These are phyloP conservation scores for Lactifluus volemus DNA, from an alignment of 768 basidiomycete species.

Conservation along the genomic window DNA sequence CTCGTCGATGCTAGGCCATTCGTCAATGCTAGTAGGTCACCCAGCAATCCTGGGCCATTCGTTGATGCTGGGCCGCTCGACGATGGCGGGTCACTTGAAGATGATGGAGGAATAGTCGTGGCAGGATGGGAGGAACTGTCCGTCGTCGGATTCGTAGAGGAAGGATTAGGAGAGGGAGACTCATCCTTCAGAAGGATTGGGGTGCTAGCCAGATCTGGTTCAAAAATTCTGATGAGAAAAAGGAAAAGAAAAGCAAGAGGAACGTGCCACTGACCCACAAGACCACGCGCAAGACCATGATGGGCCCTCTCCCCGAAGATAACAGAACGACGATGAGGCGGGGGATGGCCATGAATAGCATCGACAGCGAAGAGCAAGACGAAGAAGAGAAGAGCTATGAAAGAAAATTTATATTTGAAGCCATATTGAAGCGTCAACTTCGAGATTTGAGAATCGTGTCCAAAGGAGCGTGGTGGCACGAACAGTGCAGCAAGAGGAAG, in stretches of 20 bases:
- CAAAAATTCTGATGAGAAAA: not conserved
- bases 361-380: not conserved
- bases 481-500: not conserved
- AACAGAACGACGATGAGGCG: constrained; percentile 4
- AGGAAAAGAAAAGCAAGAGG: not conserved
- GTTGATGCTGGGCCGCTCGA: constrained; percentile 1
- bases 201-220: not conserved
- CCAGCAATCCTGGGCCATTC: not conserved
- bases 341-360: not conserved
- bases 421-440: not conserved
- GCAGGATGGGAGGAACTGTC: not conserved
- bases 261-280: not conserved
- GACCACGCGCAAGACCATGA: not conserved
- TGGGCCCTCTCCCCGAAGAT: not conserved
- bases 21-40: not conserved
- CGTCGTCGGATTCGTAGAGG: not conserved
- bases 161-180: not conserved
- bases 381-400: constrained; percentile 5
- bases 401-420: not conserved
- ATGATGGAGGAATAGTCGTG: not conserved
- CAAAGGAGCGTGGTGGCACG: constrained; percentile 17
- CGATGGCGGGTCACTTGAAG: not conserved
- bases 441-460: not conserved
- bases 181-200: not conserved
- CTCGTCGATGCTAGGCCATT: not conserved